These are phyloP conservation scores for Balakata baccata DNA, from an alignment of 345 rosid species.

Conservation along the genomic window DNA sequence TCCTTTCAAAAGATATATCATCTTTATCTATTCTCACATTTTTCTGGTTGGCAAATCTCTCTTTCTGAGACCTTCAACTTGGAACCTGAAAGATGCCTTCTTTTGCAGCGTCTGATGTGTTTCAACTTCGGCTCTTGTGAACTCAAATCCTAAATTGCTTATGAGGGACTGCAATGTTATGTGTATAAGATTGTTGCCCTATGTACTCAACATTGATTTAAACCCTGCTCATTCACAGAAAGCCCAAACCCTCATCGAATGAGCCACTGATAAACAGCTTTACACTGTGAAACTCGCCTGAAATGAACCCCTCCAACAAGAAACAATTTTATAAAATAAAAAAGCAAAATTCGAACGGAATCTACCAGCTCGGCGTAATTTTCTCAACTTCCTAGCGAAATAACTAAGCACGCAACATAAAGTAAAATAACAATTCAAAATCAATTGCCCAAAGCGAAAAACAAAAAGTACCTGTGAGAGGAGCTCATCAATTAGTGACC, in stretches of 20 bases:
- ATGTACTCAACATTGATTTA: not conserved
- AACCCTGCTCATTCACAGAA: not conserved
- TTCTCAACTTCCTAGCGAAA: not conserved
- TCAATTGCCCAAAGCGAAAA: not conserved
- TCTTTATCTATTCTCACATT: not conserved
- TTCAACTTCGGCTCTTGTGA: not conserved
- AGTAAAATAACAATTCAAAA: too few relatives aligned
- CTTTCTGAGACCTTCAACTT: not conserved
- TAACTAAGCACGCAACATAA: not conserved
- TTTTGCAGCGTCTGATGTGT: not conserved
- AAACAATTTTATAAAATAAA: too few relatives aligned
- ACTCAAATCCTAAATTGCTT: not conserved
- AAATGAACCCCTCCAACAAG: not conserved
- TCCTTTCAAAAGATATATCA: not conserved
- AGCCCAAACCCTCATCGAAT: conserved; percentile 11
- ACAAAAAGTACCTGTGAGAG: conserved; percentile 53
- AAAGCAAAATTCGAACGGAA: not conserved
- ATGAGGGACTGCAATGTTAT: not conserved
- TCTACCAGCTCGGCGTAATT: not conserved
- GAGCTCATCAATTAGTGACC: conserved; percentile 49
- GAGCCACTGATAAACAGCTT: not conserved
- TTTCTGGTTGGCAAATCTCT: not conserved
- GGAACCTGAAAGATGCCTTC: not conserved
- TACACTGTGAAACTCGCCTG: not conserved
- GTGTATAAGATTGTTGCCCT: not conserved